Evolutionary conservation across 768 basidiomycete genomes (phyloP).

Genomic region (Leccinum imitatum): DNA sequence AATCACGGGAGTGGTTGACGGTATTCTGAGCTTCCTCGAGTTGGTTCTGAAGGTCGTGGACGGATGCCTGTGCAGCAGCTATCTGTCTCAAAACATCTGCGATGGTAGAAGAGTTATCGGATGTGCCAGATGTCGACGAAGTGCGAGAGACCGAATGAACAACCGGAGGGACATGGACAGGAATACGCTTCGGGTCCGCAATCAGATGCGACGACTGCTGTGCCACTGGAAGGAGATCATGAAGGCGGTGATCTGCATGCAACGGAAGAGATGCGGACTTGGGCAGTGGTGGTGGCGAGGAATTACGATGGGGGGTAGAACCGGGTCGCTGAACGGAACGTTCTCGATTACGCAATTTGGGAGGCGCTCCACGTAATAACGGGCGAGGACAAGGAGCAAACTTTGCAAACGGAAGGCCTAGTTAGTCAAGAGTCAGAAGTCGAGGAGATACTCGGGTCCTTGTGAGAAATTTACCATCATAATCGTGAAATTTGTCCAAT

Average conservation of each 20-base stretch:
- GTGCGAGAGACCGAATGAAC: constrained; percentile 25
- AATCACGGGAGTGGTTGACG: constrained; percentile 58
- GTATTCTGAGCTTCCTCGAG: constrained; percentile 58
- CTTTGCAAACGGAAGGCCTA: constrained; percentile 53
- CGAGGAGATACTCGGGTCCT: neutral
- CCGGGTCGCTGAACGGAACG: constrained; percentile 45
- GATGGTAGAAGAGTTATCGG: constrained; percentile 69
- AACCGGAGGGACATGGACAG: constrained; percentile 28
- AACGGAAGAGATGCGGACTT: constrained; percentile 79
- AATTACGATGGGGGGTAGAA: constrained; percentile 50
- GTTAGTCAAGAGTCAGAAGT: constrained; percentile 23
- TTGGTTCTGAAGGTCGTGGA: constrained; percentile 69
- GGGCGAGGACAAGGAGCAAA: constrained; percentile 45
- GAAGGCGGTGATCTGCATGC: constrained; percentile 49
- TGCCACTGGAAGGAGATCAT: constrained; percentile 26
- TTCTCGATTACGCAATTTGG: constrained; percentile 58
- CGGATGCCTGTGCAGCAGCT: constrained; percentile 54
- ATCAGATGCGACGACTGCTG: constrained; percentile 23
- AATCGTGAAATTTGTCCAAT: constrained; percentile 66
- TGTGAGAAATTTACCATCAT: constrained; percentile 49
- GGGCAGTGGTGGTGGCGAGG: constrained; percentile 81
- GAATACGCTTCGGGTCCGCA: constrained; percentile 28
- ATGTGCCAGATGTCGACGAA: constrained; percentile 24
- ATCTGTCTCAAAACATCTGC: constrained; percentile 78
- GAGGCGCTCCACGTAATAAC: constrained; percentile 48